Evolutionary conservation across 2,329 filamentous ascomycete species (phyloP), one percentile per base, ranked within the genome.

Genomic region (Fusarium sp.): DNA sequence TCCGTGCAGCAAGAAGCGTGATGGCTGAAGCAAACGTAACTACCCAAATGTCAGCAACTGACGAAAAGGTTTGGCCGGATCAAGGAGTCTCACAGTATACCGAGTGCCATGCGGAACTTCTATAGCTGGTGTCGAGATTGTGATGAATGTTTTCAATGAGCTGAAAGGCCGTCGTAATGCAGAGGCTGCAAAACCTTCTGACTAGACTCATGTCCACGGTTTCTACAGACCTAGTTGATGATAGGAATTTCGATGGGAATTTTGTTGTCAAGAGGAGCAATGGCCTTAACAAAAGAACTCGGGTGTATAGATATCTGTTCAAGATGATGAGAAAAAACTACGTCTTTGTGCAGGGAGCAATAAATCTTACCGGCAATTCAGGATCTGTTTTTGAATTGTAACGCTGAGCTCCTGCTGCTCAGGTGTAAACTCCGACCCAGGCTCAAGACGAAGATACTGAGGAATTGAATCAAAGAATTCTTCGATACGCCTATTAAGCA

Each of bases 21-120:
- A 44, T 31, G 3, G 57, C 57, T 1, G 57, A 42, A 24, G 57
- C 57, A 24, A 60, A 60, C 16, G 57, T 60, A n/a, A 60, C 57
- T 60, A 5, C 3, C 3, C 6, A 12, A 12, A 2, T 0, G 10
- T 58, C 20, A 59, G 56, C 16, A 5, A 42, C 36, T 5, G 7
- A 3, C 7, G 22, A n/a, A 17, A 17, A n/a, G n/a, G 8, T 14
- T 17, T 17, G 6, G 1, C 7, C 2, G 12, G 2, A 24, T 9
- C 3, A 10, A 29, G 8, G 17, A 20, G n/a, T 11, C 56, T 44
- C 4, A 42, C 56, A 59, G 24, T 59, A 59, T 31, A 42, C 56
- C 8, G 56, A 42, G 12, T 57, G 55, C 55, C 55, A 57, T 6
- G 55, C 55, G 0, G 35, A 57, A 8, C 55, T 57, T 12, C 55